Percentiles rank a stretch among this genome's conserved stretches.
These are phyloP conservation scores for Talaromyces sp. DNA, from an alignment of 2,329 filamentous ascomycete species.

Conservation along the genomic window DNA sequence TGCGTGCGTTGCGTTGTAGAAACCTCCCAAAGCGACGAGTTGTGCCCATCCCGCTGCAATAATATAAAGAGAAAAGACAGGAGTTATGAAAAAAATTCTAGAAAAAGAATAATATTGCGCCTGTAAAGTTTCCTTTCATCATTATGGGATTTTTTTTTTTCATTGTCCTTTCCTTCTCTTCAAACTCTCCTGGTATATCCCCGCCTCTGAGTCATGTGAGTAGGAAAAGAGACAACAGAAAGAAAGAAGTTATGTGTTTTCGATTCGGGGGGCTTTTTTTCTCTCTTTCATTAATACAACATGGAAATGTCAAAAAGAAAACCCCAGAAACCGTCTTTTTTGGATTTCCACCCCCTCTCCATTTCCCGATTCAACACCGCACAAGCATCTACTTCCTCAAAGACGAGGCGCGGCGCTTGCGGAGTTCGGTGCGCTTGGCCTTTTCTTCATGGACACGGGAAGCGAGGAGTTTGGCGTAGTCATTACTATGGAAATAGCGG, in stretches of 20 bases:
- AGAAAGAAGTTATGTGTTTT: constrained; percentile 6
- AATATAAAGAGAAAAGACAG: neutral
- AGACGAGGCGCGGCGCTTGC: constrained; percentile 95
- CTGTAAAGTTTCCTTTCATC: constrained; percentile 15
- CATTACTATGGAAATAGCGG: constrained; percentile 60
- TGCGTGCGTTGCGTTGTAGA: neutral
- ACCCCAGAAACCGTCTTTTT: constrained; percentile 21
- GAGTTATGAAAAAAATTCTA: constrained; percentile 12
- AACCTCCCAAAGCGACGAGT: neutral
- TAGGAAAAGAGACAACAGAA: constrained; percentile 4
- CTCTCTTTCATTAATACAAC: constrained; percentile 21
- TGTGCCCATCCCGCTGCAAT: constrained; percentile 3
- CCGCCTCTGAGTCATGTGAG: neutral
- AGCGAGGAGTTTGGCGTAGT: constrained; percentile 93
- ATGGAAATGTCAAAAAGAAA: constrained; percentile 18
- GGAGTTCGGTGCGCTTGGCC: constrained; percentile 84
- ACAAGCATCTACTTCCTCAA: constrained; percentile 68
- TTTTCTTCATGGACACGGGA: constrained; percentile 97
- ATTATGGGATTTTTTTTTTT: constrained; percentile 11
- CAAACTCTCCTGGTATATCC: constrained; percentile 1
- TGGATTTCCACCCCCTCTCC: constrained; percentile 18
- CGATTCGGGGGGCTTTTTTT: constrained; percentile 4
- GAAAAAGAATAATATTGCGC: constrained; percentile 14
- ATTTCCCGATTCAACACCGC: constrained; percentile 15
- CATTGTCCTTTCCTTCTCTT: neutral